These are phyloP conservation scores for Bromus sterilis DNA, from an alignment of 176 grass and related monocot species.

Conservation along the genomic window DNA sequence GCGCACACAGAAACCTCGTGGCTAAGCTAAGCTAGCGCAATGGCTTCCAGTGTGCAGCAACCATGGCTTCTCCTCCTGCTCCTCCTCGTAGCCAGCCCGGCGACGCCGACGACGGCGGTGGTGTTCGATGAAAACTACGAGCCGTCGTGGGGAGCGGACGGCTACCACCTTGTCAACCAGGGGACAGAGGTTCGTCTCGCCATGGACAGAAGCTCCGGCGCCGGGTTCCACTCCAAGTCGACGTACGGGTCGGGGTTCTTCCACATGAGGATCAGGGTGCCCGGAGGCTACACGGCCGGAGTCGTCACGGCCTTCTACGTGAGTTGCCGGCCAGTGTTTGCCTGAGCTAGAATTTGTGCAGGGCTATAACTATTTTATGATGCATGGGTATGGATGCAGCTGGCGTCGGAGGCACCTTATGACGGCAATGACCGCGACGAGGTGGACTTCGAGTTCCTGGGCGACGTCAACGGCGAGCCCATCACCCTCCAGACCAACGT, in stretches of 20 bases:
- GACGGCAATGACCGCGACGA: constrained; percentile 31
- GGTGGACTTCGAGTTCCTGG: constrained; percentile 75
- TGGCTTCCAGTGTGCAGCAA: neutral
- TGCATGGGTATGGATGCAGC: neutral
- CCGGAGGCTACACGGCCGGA: constrained; percentile 43
- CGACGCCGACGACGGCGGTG: neutral
- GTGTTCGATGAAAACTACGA: constrained; percentile 56
- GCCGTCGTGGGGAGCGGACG: constrained; percentile 37
- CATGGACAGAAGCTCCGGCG: constrained; percentile 69
- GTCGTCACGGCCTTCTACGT: constrained; percentile 37
- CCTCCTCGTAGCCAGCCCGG: neutral
- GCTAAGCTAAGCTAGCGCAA: neutral
- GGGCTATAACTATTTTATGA: neutral
- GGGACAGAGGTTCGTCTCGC: constrained; percentile 40
- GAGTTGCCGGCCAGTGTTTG: neutral
- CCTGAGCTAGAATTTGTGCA: neutral
- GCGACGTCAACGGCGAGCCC: constrained; percentile 43
- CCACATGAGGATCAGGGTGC: constrained; percentile 64
- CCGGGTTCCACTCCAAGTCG: constrained; percentile 52
- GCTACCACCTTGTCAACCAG: constrained; percentile 24
- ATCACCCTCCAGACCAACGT: constrained; percentile 71
- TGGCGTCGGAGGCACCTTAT: constrained; percentile 18
- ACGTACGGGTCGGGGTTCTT: constrained; percentile 57
- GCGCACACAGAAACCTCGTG: neutral
- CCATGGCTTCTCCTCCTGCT: neutral